phyloP scores from a whole-genome alignment of 306 rosid species.

The Purshia tridentata region DNA sequence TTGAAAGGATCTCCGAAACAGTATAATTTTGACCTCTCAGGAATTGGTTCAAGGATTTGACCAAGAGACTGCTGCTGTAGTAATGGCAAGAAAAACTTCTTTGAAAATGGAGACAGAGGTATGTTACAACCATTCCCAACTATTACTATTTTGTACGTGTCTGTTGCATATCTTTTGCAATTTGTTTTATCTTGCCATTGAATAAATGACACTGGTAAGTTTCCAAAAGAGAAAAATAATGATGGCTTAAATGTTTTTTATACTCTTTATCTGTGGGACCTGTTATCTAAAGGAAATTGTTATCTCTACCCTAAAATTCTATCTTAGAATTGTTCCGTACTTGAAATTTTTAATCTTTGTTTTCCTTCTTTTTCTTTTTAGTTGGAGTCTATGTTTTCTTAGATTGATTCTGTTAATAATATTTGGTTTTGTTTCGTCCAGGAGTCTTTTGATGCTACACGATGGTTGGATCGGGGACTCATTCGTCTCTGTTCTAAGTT shows the following conservation, averaged over 20 bases:
- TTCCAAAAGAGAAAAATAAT: not conserved
- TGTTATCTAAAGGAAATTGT: not conserved
- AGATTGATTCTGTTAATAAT: not conserved
- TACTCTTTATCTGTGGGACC: not conserved
- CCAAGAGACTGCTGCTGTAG: conserved; percentile 98
- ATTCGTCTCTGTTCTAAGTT: conserved; percentile 95
- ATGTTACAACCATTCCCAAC: conserved; percentile 24
- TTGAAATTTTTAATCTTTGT: not conserved
- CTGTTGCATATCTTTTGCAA: not conserved
- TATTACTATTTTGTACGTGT: conserved; percentile 1
- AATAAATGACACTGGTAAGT: not conserved
- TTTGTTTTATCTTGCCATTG: not conserved
- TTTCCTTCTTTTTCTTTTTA: not conserved
- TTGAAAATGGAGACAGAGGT: conserved; percentile 97
- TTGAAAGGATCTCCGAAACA: conserved; percentile 21
- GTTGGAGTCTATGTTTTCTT: no score
- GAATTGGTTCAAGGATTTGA: conserved; percentile 97
- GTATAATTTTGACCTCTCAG: conserved; percentile 40
- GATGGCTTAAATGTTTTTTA: not conserved
- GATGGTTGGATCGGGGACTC: conserved; percentile 95
- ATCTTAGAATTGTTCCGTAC: not conserved
- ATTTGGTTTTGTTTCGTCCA: conserved; percentile 36
- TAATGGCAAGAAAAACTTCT: conserved; percentile 84
- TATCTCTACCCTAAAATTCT: not conserved
- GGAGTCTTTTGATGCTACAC: conserved; percentile 92